Percentiles rank a stretch among this genome's conserved stretches.
phyloP scores from a whole-genome alignment of 2,329 filamentous ascomycete species.

The Aspergillus aculeatus region DNA sequence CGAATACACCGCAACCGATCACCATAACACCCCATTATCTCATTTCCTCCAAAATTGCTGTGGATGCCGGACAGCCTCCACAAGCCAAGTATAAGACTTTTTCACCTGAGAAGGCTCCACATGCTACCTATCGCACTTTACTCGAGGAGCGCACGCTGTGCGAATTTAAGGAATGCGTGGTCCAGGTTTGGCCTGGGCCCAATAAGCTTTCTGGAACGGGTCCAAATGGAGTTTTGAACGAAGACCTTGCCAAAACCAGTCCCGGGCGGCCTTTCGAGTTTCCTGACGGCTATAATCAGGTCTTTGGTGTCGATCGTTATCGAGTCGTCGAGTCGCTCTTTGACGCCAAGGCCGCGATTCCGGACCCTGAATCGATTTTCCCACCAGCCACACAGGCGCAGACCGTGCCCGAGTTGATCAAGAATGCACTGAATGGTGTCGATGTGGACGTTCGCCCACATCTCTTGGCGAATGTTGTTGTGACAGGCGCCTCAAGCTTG shows the following conservation, averaged over 20 bases:
- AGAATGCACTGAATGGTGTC: constrained; percentile 71
- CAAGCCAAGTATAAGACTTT: constrained; percentile 75
- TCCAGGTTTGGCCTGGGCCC: constrained; percentile 87
- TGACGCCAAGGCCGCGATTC: constrained; percentile 74
- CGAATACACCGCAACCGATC: constrained; percentile 64
- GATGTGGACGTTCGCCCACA: constrained; percentile 86
- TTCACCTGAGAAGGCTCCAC: constrained; percentile 55
- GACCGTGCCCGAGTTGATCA: constrained; percentile 80
- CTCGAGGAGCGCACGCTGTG: constrained; percentile 92
- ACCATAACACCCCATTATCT: constrained; percentile 82
- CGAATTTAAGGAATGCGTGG: constrained; percentile 96
- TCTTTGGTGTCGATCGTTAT: constrained; percentile 87
- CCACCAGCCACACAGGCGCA: constrained; percentile 65
- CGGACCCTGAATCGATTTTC: constrained; percentile 44
- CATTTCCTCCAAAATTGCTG: constrained; percentile 80
- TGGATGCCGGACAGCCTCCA: constrained; percentile 79
- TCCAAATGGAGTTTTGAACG: constrained; percentile 61
- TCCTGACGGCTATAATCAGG: constrained; percentile 93
- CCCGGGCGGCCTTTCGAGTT: constrained; percentile 92
- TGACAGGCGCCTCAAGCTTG: constrained; percentile 84
- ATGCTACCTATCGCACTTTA: constrained; percentile 72
- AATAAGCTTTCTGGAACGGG: constrained; percentile 58
- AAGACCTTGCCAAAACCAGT: constrained; percentile 70
- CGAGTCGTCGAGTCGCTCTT: constrained; percentile 85
- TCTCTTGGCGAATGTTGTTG: constrained; percentile 83